phyloP scores from a whole-genome alignment of 208 protist species.

The Phytomonas sp. region DNA sequence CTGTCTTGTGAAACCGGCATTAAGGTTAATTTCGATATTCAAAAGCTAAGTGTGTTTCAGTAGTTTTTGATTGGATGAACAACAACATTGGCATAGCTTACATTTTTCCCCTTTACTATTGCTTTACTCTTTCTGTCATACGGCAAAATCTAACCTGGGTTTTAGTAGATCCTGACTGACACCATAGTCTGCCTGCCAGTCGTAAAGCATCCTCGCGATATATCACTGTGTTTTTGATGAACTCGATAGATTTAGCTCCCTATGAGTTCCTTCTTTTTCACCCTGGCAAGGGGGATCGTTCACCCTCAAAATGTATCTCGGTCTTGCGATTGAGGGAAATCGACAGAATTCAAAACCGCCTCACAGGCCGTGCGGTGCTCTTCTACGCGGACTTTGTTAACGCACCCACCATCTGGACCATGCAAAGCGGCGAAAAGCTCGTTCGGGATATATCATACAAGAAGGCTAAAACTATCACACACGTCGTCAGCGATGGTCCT shows the following conservation, averaged over 20 bases:
- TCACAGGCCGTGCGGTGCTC: background rate
- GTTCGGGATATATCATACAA: constrained; percentile 12
- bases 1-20: background rate
- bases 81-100: background rate
- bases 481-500: constrained; percentile 8
- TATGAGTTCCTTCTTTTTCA: background rate
- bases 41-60: background rate
- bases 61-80: background rate
- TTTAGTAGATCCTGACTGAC: background rate
- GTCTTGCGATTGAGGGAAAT: background rate
- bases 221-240: background rate
- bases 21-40: background rate
- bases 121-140: background rate
- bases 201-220: background rate
- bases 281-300: background rate
- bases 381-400: background rate
- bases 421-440: background rate
- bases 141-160: background rate
- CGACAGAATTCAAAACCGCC: background rate
- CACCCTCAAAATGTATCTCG: background rate
- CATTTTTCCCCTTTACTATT: background rate
- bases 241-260: background rate
- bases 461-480: constrained; percentile 3
- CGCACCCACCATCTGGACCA: constrained; percentile 16
- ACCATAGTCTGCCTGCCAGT: background rate